Percentiles rank a stretch among this genome's conserved stretches.
phyloP scores from a whole-genome alignment of 768 basidiomycete species.

The Crassisporium funariophilum region DNA sequence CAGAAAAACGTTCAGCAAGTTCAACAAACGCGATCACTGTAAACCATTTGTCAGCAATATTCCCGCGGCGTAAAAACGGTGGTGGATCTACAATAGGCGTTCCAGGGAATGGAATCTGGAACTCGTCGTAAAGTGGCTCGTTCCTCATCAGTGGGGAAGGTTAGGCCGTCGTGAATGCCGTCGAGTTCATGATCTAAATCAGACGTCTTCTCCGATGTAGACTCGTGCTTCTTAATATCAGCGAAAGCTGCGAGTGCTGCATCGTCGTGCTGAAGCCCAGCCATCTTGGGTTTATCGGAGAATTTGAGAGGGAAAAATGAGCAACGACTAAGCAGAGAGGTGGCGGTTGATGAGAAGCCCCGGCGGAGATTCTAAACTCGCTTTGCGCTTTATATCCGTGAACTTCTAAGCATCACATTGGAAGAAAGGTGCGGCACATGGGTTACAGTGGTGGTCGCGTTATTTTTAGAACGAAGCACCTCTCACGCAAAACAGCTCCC shows the following conservation, averaged over 20 bases:
- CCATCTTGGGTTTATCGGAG: constrained; percentile 24
- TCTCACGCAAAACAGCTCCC: too few species aligned
- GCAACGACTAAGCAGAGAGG: too few species aligned
- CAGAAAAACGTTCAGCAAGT: constrained; percentile 75
- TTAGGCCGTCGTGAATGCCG: constrained; percentile 52
- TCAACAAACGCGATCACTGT: constrained; percentile 69
- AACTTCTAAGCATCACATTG: too few species aligned
- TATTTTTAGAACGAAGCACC: too few species aligned
- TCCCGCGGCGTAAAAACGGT: constrained; percentile 3
- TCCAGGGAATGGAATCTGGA: constrained; percentile 60
- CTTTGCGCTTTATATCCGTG: too few species aligned
- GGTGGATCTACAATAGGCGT: constrained; percentile 47
- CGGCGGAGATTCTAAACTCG: too few species aligned
- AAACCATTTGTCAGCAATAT: not conserved
- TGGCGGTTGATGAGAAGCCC: too few species aligned
- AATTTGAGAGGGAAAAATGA: too few species aligned
- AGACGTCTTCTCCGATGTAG: constrained; percentile 17
- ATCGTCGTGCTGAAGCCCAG: constrained; percentile 21
- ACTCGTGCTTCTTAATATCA: constrained; percentile 18
- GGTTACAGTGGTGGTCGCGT: too few species aligned
- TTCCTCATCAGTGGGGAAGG: constrained; percentile 69
- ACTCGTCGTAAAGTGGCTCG: constrained; percentile 58
- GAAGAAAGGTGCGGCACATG: too few species aligned
- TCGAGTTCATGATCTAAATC: constrained; percentile 25
- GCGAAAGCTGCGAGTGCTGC: constrained; percentile 14